Evolutionary conservation across 371 early-diverging fungal genomes (phyloP).

Genomic region (Actinomortierella ambigua): DNA sequence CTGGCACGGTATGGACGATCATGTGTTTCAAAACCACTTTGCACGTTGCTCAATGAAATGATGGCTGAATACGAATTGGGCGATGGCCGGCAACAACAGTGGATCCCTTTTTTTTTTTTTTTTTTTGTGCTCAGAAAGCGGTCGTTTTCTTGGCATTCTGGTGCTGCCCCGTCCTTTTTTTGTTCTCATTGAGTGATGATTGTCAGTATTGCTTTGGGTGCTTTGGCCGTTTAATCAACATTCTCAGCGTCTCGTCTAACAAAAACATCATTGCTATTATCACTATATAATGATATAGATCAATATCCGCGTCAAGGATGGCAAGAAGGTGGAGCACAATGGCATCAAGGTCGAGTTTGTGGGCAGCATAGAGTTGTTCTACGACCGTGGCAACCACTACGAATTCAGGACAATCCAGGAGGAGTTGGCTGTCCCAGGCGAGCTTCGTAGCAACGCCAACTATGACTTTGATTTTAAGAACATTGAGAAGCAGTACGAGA

Average conservation of each 20-base stretch:
- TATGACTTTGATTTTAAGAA: slow-evolving; percentile 90
- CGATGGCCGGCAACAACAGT: no score
- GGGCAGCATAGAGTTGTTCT: slow-evolving; percentile 95
- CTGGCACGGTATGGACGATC: slow-evolving; percentile 79
- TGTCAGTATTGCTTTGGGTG: background rate
- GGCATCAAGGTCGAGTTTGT: slow-evolving; percentile 97
- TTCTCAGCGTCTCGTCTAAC: no score
- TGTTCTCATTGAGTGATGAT: background rate
- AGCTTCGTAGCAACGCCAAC: slow-evolving; percentile 66
- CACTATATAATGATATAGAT: slow-evolving; percentile 60
- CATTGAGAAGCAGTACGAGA: slow-evolving; percentile 90
- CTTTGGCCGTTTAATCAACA: background rate
- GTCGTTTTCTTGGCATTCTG: no score
- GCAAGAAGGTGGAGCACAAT: slow-evolving; percentile 93
- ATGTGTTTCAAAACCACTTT: no score
- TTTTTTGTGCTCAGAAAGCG: no score
- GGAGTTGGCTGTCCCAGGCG: slow-evolving; percentile 86
- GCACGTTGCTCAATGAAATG: no score
- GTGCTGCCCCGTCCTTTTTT: background rate
- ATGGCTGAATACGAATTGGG: background rate
- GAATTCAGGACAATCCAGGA: slow-evolving; percentile 89
- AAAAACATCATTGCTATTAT: background rate
- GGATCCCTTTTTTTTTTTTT: background rate
- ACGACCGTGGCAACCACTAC: slow-evolving; percentile 93
- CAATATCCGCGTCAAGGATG: slow-evolving; percentile 85